These are phyloP conservation scores for Xylaria flabelliformis DNA, from an alignment of 495 filamentous ascomycete species.

Conservation along the genomic window DNA sequence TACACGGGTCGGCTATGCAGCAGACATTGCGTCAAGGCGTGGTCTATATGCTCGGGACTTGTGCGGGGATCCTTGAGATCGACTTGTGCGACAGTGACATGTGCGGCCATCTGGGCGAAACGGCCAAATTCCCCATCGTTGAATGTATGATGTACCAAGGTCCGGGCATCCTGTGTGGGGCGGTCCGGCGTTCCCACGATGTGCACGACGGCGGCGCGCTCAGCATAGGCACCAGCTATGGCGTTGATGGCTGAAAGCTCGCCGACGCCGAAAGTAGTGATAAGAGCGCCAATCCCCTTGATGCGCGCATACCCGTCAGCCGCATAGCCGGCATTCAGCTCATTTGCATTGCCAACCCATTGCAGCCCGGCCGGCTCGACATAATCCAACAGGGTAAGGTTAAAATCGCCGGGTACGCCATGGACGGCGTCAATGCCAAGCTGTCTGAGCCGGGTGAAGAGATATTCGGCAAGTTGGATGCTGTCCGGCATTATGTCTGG, in stretches of 20 bases:
- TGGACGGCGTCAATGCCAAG: constrained; percentile 64
- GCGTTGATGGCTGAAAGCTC: constrained; percentile 70
- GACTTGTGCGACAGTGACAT: constrained; percentile 67
- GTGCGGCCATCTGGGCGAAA: constrained; percentile 70
- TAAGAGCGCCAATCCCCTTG: constrained; percentile 66
- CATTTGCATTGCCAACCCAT: constrained; percentile 73
- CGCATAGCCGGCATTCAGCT: constrained; percentile 72
- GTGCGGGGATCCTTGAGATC: constrained; percentile 66
- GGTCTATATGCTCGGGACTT: constrained; percentile 71
- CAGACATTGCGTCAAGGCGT: constrained; percentile 72
- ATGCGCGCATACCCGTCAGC: constrained; percentile 72
- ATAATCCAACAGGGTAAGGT: constrained; percentile 64
- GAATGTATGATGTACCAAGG: constrained; percentile 77
- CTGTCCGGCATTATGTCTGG: constrained; percentile 29
- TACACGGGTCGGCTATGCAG: constrained; percentile 73
- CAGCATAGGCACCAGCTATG: constrained; percentile 66
- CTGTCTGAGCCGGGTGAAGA: constrained; percentile 66
- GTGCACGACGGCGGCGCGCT: constrained; percentile 71
- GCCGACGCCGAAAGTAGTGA: constrained; percentile 74
- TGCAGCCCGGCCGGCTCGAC: constrained; percentile 59
- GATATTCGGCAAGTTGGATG: constrained; percentile 51
- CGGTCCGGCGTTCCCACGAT: constrained; percentile 70
- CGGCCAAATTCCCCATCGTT: constrained; percentile 79
- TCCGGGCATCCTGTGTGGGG: constrained; percentile 51
- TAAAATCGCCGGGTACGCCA: constrained; percentile 70